These are phyloP conservation scores for Perilla frutescens DNA, from an alignment of 257 asterid genomes.

Conservation along the genomic window DNA sequence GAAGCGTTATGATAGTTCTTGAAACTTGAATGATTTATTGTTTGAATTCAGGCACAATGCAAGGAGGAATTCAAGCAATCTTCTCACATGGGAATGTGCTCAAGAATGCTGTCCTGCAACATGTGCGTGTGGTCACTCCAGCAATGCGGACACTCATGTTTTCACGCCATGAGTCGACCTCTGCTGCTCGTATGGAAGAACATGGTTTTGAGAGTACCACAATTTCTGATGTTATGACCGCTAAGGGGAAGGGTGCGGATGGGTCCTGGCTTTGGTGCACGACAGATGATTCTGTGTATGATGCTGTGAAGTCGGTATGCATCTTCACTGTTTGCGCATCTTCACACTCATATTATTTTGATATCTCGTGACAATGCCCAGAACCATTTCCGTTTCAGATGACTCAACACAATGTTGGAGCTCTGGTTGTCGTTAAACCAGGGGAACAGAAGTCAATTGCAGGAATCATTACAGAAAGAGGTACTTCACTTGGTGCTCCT, in stretches of 20 bases:
- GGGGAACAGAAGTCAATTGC: conserved; percentile 82
- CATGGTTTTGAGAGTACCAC: conserved; percentile 96
- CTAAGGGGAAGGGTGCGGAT: conserved; percentile 86
- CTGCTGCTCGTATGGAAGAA: conserved; percentile 88
- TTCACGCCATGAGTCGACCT: conserved; percentile 67
- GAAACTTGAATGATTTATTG: conserved; percentile 16
- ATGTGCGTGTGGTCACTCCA: conserved; percentile 66
- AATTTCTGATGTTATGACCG: conserved; percentile 69
- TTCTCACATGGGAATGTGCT: conserved; percentile 67
- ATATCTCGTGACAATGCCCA: background rate
- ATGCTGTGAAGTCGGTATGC: conserved; percentile 93
- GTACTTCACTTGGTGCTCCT: conserved; percentile 35
- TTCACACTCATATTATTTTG: background rate
- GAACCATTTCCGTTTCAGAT: conserved; percentile 53
- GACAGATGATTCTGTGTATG: conserved; percentile 86
- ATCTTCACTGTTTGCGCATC: conserved; percentile 10
- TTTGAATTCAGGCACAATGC: conserved; percentile 63
- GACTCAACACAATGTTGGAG: conserved; percentile 99
- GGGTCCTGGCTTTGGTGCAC: conserved; percentile 99
- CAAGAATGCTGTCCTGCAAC: conserved; percentile 72
- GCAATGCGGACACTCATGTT: conserved; percentile 48
- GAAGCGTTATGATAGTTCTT: background rate
- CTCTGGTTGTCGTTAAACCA: conserved; percentile 94
- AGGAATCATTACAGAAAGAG: conserved; percentile 81
- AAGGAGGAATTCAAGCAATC: conserved; percentile 81